Evolutionary conservation across 805 yeast genomes (phyloP), one percentile per base, ranked within the genome.

Genomic region (Cephaloascus fragrans): DNA sequence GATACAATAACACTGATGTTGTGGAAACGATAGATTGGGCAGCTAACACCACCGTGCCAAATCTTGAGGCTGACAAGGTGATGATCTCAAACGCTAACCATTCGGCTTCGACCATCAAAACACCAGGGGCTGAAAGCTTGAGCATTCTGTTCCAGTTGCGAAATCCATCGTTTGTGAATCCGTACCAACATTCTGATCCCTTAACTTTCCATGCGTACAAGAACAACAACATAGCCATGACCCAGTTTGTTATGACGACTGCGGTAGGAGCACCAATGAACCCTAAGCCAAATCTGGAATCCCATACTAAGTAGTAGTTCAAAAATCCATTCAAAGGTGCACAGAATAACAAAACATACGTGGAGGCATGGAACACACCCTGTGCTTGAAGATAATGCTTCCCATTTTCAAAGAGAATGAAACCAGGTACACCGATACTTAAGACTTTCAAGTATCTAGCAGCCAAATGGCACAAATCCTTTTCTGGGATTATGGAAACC

Each of bases 301-400:
- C 67, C 88, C 90, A 80, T n/a, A 83, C 90, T 35, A 83, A 62
- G 16, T 70, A 42, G 50, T 80, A 83, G 48, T 83, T 83, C 58
- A 81, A 57, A 20, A 77, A 43, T 1, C 82, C 83, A 51, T 83
- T 83, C 43, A 83, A 56, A 6, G 93, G 90, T 3, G 89, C 89
- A 59, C 87, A 82, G 20, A 83, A 49, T 32, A 75, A 59, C 32
- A 83, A 61, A 19, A 81, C 82, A 46, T 80, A 78, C 0, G 89
- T 83, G 9, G 88, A 79, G 5, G 90, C 90, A 55, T 83, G 85
- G 57, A 83, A 83, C 5, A 82, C 71, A 18, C 86, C 86, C 61
- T 83, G 90, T 36, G 85, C 72, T 56, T 83, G 90, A 48, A 83
- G 61, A 49, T 70, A 83, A 54, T 83, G 77, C 54, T 83, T 83